These are phyloP conservation scores for Obelidium mucronatum DNA, from an alignment of 192 early-diverging fungal genomes.

Conservation along the genomic window DNA sequence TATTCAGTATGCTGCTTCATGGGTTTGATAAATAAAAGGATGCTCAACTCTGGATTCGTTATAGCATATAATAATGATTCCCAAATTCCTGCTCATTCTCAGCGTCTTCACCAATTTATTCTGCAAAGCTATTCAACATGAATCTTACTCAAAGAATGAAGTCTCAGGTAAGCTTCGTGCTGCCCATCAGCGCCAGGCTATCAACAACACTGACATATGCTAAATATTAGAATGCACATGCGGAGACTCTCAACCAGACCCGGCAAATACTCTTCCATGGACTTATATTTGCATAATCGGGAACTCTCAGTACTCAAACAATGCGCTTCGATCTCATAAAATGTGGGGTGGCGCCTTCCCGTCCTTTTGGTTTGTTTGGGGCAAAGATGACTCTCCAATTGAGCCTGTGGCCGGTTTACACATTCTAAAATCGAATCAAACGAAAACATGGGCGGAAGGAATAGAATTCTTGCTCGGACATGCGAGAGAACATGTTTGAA, in stretches of 20 bases:
- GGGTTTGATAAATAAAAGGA: too few species aligned
- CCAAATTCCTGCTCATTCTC: too few species aligned
- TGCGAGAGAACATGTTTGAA: too few species aligned
- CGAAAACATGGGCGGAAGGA: constrained; percentile 40
- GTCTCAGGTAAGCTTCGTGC: too few species aligned
- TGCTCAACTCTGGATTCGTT: too few species aligned
- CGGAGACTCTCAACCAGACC: background rate
- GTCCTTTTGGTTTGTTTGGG: constrained; percentile 44
- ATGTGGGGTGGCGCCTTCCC: constrained; percentile 42
- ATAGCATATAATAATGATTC: too few species aligned
- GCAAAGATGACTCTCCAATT: background rate
- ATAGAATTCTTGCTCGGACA: constrained; percentile 32
- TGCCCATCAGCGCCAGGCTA: too few species aligned
- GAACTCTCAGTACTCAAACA: constrained; percentile 24
- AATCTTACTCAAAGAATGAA: too few species aligned
- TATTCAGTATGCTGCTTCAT: too few species aligned
- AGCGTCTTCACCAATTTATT: too few species aligned
- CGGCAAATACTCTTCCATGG: constrained; percentile 10
- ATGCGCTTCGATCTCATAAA: constrained; percentile 36
- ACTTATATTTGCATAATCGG: constrained; percentile 42
- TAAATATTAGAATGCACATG: constrained; percentile 1
- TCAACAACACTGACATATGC: too few species aligned
- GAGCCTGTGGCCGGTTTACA: background rate
- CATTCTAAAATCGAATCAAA: background rate
- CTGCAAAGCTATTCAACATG: too few species aligned